Evolutionary conservation across 768 basidiomycete species (phyloP).

Genomic region (Omphalotus guepiniiformis): DNA sequence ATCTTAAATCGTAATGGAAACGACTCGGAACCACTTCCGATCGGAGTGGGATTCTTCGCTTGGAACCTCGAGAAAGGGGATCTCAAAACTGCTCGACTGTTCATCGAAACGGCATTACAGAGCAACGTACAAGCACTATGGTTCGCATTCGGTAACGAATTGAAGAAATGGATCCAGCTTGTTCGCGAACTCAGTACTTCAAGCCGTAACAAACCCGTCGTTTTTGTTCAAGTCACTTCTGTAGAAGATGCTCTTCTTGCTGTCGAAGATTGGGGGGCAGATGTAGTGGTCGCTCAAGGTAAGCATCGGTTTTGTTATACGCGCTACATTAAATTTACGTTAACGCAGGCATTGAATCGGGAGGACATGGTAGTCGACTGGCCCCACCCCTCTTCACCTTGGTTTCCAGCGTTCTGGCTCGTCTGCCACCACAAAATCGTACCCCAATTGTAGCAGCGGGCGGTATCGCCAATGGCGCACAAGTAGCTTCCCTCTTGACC

Average conservation of each 20-base stretch:
- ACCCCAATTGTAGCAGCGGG: constrained; percentile 65
- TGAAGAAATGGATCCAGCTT: constrained; percentile 56
- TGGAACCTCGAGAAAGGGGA: constrained; percentile 62
- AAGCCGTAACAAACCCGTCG: constrained; percentile 40
- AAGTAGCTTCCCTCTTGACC: constrained; percentile 60
- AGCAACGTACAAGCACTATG: constrained; percentile 62
- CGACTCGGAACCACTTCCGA: constrained; percentile 36
- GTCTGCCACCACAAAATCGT: constrained; percentile 30
- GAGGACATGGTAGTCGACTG: constrained; percentile 63
- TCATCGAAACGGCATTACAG: constrained; percentile 49
- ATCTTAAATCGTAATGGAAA: constrained; percentile 29
- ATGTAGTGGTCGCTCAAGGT: constrained; percentile 81
- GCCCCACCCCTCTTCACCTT: constrained; percentile 61
- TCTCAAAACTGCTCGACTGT: constrained; percentile 31
- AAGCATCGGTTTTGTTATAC: background rate
- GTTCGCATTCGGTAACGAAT: constrained; percentile 65
- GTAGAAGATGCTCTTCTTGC: constrained; percentile 57
- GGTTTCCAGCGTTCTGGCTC: constrained; percentile 48
- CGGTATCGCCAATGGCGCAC: constrained; percentile 60
- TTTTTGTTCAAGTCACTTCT: constrained; percentile 66
- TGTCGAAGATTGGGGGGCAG: constrained; percentile 61
- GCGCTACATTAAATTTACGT: constrained; percentile 6
- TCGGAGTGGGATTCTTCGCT: constrained; percentile 73
- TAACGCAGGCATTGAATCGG: constrained; percentile 67
- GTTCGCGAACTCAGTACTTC: constrained; percentile 52